Base-by-base conservation (phyloP, 164 flowering plant species). In the Tetrastigma voinierianum region DNA sequence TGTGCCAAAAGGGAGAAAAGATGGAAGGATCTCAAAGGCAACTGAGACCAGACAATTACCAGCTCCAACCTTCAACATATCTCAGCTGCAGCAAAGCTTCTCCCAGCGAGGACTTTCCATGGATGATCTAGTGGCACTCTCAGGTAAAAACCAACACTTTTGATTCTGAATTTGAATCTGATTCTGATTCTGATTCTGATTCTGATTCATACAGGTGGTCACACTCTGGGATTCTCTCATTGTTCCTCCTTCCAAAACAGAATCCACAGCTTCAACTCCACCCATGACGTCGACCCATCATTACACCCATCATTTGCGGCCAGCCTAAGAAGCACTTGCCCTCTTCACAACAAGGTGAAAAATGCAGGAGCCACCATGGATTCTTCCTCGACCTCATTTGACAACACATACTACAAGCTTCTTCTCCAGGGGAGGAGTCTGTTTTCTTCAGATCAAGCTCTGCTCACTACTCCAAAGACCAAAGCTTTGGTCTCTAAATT, bases 1-100 rank as follows among this genome's bases (percentile, higher is more conserved):
- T 0, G 98, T 93, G 43, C 96, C 93, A 8, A 90, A 89, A 77
- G 96, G 98, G 62, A 84, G 98, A 72, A 76, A 76, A 74, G 97
- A 93, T 70, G 97, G 97, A 65, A 83, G 88, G 72, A 72, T 88
- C 23, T 93, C 96, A 14, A 85, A 76, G 55, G 97, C 96, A 18
- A 87, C 15, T 59, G 93, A 93, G 1, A 82, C 96, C n/a, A 66
- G 73, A 68, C 81, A 79, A 61, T 65, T 90, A 21, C 98, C 98
- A 61, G 79, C 84, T 72, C 98, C 98, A 4, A 70, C 79, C 48
- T 90, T 87, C 64, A 89, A 86, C 80, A 70, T 90, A 23, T 81
- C 96, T 67, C 92, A 86, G 51, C 64, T 89, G 60, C 85, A 81
- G 25, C 92, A 87, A 66, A 87, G 85, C 81, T 90, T 89, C 80